Evolutionary conservation across 2,329 filamentous ascomycete species (phyloP).

Genomic region (Ophiosphaerella korrae): DNA sequence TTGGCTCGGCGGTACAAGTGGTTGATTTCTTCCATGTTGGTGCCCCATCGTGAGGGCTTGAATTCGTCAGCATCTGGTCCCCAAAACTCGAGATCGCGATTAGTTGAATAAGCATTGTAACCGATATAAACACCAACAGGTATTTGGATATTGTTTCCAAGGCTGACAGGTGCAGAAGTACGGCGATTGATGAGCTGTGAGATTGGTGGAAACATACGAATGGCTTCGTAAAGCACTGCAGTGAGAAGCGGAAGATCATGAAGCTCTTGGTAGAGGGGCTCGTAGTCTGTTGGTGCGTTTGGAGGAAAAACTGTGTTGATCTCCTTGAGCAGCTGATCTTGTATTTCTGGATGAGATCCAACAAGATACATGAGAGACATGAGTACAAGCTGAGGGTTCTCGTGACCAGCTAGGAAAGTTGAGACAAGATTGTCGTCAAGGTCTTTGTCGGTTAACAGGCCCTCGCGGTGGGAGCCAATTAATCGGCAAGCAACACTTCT

Average conservation of each 20-base stretch:
- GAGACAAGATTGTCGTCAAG: slow-evolving; percentile 33
- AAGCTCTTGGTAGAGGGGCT: slow-evolving; percentile 28
- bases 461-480: slow-evolving; percentile 27
- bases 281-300: slow-evolving; percentile 16
- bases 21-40: slow-evolving; percentile 42
- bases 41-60: slow-evolving; percentile 49
- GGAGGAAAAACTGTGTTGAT: slow-evolving; percentile 18
- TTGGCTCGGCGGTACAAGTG: slow-evolving; percentile 43
- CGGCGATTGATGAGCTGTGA: slow-evolving; percentile 56
- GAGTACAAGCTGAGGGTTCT: slow-evolving; percentile 32
- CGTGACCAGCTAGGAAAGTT: slow-evolving; percentile 35
- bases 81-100: slow-evolving; percentile 34
- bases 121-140: slow-evolving; percentile 31
- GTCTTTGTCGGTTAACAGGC: slow-evolving; percentile 28
- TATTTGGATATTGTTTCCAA: slow-evolving; percentile 26
- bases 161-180: slow-evolving; percentile 35
- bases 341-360: slow-evolving; percentile 21
- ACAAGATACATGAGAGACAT: slow-evolving; percentile 35
- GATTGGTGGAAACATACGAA: slow-evolving; percentile 58
- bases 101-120: slow-evolving; percentile 36
- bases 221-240: slow-evolving; percentile 53
- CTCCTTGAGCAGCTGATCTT: slow-evolving; percentile 27
- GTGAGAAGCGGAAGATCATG: slow-evolving; percentile 51
- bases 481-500: slow-evolving; percentile 26
- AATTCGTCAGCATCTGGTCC: slow-evolving; percentile 42